Evolutionary conservation across 2,329 filamentous ascomycete species (phyloP), one percentile per base, ranked within the genome.

Genomic region (Biscogniauxia mediterranea): DNA sequence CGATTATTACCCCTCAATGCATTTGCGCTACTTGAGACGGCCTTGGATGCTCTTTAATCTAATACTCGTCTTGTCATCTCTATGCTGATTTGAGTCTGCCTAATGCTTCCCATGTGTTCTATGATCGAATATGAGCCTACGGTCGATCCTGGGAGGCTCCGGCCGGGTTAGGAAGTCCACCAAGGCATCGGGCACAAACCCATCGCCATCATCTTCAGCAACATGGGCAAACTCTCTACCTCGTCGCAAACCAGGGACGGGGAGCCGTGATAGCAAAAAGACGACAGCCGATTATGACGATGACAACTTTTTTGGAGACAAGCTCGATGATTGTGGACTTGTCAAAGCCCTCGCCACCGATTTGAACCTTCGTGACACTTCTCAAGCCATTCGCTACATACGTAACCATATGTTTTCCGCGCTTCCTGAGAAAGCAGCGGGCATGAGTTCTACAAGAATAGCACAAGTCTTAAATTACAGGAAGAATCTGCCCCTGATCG

Each of bases 341-440:
- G 78, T 85, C 17, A 77, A 79, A 32, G 78, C 83, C 2, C 76
- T 91, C 0, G 80, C 81, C 13, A 76, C 80, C 32, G 83, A 88
- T 64, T 75, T 86, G 15, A 81, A 78, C 26, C 80, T 89, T 5
- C 79, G 84, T 56, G 85, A 89, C 71, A 83, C 88, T 1, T 80
- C 85, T 0, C 88, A 90, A 71, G 86, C 87, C 21, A 85, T 92
- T 70, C 78, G 82, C 56, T 84, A 88, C 73, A 83, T 89, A 55
- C 83, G 82, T 46, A 75, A 71, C 20, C 79, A 77, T 68, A 90
- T 89, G 83, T 92, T 91, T 76, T 82, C 80, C 49, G 77, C 83
- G 1, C 77, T 92, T 11, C 89, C 89, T 2, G 79, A 81, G 20
- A 77, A 76, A 52, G 77, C 77, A 8, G 78, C 82, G 0, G 88